Evolutionary conservation across 1,139 yeast species (phyloP).

Genomic region (Scheffersomyces insectosa): DNA sequence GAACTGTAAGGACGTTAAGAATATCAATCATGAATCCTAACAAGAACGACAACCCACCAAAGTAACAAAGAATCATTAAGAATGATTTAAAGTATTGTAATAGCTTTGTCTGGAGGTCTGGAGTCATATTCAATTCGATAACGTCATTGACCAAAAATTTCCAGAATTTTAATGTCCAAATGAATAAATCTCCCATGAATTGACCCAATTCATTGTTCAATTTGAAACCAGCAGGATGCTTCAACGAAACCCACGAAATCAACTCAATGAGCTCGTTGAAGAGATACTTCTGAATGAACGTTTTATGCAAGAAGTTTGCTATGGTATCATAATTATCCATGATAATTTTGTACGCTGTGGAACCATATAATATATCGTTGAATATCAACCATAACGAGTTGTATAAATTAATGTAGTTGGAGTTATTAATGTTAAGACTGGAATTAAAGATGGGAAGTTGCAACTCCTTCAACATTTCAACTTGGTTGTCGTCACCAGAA

Average conservation of each 20-base stretch:
- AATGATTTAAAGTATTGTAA: slow-evolving; percentile 8
- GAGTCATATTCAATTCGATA: slow-evolving; percentile 4
- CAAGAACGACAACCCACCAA: slow-evolving; percentile 73
- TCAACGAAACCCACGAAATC: slow-evolving; percentile 72
- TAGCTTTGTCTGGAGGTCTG: slow-evolving; percentile 3
- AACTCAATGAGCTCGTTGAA: slow-evolving; percentile 42
- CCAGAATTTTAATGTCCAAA: slow-evolving; percentile 85
- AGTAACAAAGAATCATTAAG: slow-evolving; percentile 26
- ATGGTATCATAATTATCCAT: slow-evolving; percentile 43
- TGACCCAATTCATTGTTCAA: slow-evolving; percentile 82
- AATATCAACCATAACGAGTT: slow-evolving; percentile 86
- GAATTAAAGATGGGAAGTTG: slow-evolving; percentile 40
- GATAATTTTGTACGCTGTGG: slow-evolving; percentile 55
- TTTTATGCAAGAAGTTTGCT: slow-evolving; percentile 31
- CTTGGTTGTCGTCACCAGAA: slow-evolving; percentile 21
- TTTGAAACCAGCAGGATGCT: slow-evolving; percentile 92
- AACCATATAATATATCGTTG: slow-evolving; percentile 80
- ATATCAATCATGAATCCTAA: slow-evolving; percentile 68
- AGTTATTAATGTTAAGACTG: slow-evolving; percentile 46
- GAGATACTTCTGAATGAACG: slow-evolving; percentile 34
- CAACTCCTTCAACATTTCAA: slow-evolving; percentile 23
- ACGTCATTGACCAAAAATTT: slow-evolving; percentile 22
- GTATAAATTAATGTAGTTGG: slow-evolving; percentile 84
- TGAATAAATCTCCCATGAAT: slow-evolving; percentile 81
- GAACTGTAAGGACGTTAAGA: slow-evolving; percentile 63